Base-by-base conservation (phyloP, 2,329 filamentous ascomycete genomes). In the Cercospora sojina region DNA sequence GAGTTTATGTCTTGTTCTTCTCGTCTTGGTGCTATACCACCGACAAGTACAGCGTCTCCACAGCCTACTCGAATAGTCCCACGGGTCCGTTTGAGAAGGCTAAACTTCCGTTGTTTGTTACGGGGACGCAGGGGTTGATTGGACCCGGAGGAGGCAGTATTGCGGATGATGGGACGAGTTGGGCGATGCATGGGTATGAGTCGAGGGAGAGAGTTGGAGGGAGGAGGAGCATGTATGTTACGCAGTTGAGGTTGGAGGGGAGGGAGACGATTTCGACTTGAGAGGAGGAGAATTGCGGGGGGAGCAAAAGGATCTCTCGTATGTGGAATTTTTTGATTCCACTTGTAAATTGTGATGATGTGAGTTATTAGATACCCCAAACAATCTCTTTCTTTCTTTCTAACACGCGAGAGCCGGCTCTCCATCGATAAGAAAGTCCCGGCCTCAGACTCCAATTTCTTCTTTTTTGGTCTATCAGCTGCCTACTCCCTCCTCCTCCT, bases 1-100 rank as follows among this genome's bases (percentile, higher is more conserved):
- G 72, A 7, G 60, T 62, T 29, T 76, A 75, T 60, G 66, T 73
- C 8, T 65, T 76, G 2, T 73, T 72, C 62, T 76, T 74, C 64
- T 71, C 67, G 10, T 68, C 57, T 9, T 70, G 73, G 38, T 76
- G 73, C 70, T 76, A 67, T 51, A 69, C 64, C 1, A 67, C 68
- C 7, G 61, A 67, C 3, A n/a, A 47, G 8, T 71, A 70, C 59
- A 67, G 67, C 32, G 64, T 68, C 3, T 64, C 35, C 1, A 68
- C 67, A 27, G 69, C 69, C 2, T 68, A 64, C 3, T 62, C 59
- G 7, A 18, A 31, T 5, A 57, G 61, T 23, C 67, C 69, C 12
- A 64, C 55, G n/a, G 67, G 69, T 4, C 58, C 60, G 0, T 71
- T 71, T 31, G 64, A 31, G 16, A 71, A 67, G 62, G 41, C 58